A percentile compares a stretch with the other conserved stretches of the same genome.
These are phyloP conservation scores for Kwoniella newhampshirensis DNA, from an alignment of 768 basidiomycete species.

Conservation along the genomic window DNA sequence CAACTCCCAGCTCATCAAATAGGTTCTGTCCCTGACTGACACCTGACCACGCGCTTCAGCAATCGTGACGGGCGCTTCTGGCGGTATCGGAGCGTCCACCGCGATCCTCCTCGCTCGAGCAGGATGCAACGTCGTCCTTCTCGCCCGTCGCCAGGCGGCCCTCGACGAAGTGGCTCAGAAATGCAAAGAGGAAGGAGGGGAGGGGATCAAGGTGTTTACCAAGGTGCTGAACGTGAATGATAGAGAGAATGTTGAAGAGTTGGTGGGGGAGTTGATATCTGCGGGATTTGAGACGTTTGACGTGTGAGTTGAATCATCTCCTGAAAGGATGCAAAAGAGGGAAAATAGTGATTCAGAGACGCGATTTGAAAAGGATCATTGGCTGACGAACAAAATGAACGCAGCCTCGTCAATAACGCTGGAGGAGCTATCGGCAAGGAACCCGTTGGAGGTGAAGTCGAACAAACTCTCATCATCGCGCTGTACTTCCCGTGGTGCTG, in stretches of 20 bases:
- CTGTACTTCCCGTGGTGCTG: too few species aligned
- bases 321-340: too few species aligned
- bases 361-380: too few species aligned
- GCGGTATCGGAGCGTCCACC: constrained; percentile 79
- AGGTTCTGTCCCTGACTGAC: too few species aligned
- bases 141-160: constrained; percentile 72
- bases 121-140: constrained; percentile 81
- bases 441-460: constrained; percentile 63
- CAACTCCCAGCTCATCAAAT: neutral
- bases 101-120: constrained; percentile 89
- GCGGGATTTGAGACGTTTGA: constrained; percentile 65
- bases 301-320: constrained; percentile 66
- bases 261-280: constrained; percentile 66
- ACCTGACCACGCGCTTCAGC: too few species aligned
- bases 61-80: constrained; percentile 82
- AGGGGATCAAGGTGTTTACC: constrained; percentile 71
- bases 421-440: constrained; percentile 88
- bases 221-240: constrained; percentile 79
- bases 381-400: too few species aligned
- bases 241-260: constrained; percentile 59
- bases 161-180: constrained; percentile 67
- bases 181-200: constrained; percentile 71
- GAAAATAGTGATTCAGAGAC: too few species aligned
- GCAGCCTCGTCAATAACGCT: constrained; percentile 66
- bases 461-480: too few species aligned